Evolutionary conservation across 2,329 filamentous ascomycete genomes (phyloP), one percentile per base, ranked within the genome.

Genomic region (Aquanectria penicillioides): DNA sequence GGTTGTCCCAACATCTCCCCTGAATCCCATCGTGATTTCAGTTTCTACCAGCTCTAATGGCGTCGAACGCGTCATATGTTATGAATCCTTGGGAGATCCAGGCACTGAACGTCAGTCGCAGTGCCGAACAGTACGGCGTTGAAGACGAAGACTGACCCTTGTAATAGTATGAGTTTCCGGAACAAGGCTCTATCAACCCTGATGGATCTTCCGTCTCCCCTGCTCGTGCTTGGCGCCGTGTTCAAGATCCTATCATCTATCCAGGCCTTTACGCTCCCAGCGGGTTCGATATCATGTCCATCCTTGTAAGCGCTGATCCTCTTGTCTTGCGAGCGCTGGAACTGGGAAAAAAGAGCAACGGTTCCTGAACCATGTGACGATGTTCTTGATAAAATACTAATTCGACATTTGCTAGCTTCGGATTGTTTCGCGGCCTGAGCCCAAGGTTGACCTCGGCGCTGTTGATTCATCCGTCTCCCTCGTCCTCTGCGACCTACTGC

Each of bases 381-480:
- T n/a, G n/a, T n/a, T n/a, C n/a, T n/a, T n/a, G n/a, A n/a, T n/a
- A n/a, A n/a, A 8, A 46, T 34, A 47, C 36, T 31, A 26, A 43
- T 17, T 56, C 67, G 61, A 69, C 20, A 51, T 33, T 25, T 49
- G 49, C 7, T 29, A 84, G 82, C 71, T 82, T 74, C 85, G 88
- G 44, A 87, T 96, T 20, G 86, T 88, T 29, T 85, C 84, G 15
- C 83, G 92, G 56, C 86, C 88, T 13, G 88, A 92, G 59, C 91
- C 92, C 1, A 83, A 89, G 66, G 88, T 97, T 67, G 85, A 93
- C 44, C 88, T 97, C 36, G 93, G 93, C 6, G 85, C 91, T 1
- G 88, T 97, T 28, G 93, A 97, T 74, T 82, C 92, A 65, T 95
- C 92, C 2, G 95, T 92, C 70, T 90, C 93, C 3, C 88, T 97